Evolutionary conservation across 164 flowering plant genomes (phyloP).

Genomic region (Kalanchoe fedtschenkoi): DNA sequence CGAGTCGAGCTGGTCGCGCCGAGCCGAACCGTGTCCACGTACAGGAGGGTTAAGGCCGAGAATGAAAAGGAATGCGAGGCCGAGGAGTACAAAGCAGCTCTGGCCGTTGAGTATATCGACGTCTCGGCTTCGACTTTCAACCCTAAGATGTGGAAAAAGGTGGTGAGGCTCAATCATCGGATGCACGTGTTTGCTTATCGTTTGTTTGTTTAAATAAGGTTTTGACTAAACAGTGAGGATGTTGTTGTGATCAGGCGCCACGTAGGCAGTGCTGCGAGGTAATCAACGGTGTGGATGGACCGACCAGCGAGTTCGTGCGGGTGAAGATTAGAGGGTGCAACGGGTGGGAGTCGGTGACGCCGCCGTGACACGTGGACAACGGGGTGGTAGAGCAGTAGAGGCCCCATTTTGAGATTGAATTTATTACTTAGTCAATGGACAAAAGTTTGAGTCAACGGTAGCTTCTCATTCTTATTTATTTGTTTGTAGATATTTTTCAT

Average conservation of each 20-base stretch:
- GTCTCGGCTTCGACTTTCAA: constrained; percentile 28
- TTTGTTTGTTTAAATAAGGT: not conserved
- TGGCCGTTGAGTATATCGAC: constrained; percentile 17
- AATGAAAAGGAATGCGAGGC: constrained; percentile 11
- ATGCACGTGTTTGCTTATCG: not conserved
- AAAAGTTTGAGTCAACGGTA: too few species aligned
- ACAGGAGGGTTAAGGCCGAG: constrained; percentile 13
- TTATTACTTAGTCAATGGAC: too few species aligned
- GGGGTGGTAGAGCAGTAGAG: not conserved
- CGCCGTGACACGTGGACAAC: constrained; percentile 4
- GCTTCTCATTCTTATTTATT: too few species aligned
- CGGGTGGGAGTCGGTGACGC: constrained; percentile 26
- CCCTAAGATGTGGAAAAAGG: constrained; percentile 34
- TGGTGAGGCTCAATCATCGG: constrained; percentile 8
- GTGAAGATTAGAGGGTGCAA: constrained; percentile 33
- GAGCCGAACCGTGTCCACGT: constrained; percentile 19
- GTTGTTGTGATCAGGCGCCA: constrained; percentile 32
- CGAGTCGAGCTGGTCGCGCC: constrained; percentile 12
- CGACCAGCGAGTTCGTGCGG: constrained; percentile 6
- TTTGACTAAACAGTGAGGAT: not conserved
- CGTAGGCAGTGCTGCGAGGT: constrained; percentile 40
- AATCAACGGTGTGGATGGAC: constrained; percentile 8
- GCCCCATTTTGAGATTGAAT: too few species aligned
- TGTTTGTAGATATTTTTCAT: too few species aligned
- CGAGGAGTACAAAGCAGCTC: constrained; percentile 11